phyloP scores from a whole-genome alignment of 352 stramenopile species.

The Globisporangium cylindrosporum region DNA sequence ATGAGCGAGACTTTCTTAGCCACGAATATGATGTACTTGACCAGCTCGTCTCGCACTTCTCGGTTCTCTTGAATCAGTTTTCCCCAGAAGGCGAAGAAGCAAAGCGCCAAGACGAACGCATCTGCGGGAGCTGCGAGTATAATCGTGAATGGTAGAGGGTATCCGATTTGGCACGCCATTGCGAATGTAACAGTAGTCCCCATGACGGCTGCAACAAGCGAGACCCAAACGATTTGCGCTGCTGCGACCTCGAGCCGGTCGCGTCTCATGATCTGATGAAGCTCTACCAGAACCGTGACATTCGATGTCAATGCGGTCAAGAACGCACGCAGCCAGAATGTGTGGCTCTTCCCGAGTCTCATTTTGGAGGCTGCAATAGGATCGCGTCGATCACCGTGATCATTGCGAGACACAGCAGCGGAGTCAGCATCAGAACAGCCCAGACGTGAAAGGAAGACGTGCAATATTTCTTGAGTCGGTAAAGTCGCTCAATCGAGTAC shows the following conservation, averaged over 20 bases:
- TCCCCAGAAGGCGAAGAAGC: neutral
- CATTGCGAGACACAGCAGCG: neutral
- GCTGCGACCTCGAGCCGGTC: slow-evolving; percentile 4
- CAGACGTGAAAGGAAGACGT: neutral
- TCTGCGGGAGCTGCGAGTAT: neutral
- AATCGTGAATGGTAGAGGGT: slow-evolving; percentile 32
- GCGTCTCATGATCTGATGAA: neutral
- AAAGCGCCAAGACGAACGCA: slow-evolving; percentile 12
- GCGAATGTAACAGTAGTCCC: slow-evolving; percentile 12
- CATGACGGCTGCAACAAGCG: neutral
- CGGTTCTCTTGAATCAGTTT: slow-evolving; percentile 8
- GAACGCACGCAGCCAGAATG: slow-evolving; percentile 9
- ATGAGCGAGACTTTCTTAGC: slow-evolving; percentile 14
- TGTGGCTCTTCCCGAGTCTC: neutral
- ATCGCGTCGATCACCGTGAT: neutral
- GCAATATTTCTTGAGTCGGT: neutral
- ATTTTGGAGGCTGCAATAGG: neutral
- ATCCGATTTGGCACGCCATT: slow-evolving; percentile 16
- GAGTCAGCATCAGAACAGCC: neutral
- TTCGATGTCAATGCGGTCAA: neutral
- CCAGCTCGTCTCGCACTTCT: slow-evolving; percentile 5
- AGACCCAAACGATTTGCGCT: neutral
- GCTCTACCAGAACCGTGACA: neutral
- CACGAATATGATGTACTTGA: neutral
- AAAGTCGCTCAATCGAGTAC: neutral